Percentiles rank a stretch among this genome's conserved stretches.
Conservation (phyloP, 306 rosid genomes). For the Medicago arabica region DNA sequence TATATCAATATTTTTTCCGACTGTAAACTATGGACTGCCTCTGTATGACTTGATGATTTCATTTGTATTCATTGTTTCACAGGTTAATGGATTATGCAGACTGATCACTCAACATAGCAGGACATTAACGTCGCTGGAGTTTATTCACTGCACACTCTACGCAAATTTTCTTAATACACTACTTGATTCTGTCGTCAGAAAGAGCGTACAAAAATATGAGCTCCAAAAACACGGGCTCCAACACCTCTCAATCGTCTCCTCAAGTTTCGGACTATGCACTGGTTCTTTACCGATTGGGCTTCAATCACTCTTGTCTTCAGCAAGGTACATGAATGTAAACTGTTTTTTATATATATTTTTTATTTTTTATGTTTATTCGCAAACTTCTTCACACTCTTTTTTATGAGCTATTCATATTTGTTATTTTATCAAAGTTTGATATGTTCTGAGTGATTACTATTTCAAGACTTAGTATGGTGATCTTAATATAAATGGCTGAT, state of each 20-base stretch:
- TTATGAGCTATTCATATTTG: not conserved
- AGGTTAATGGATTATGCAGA: constrained; percentile 82
- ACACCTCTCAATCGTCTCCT: constrained; percentile 67
- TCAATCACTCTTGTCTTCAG: constrained; percentile 69
- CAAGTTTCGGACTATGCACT: constrained; percentile 55
- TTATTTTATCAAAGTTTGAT: constrained; percentile 20
- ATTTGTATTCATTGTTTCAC: constrained; percentile 40
- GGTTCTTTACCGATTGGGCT: constrained; percentile 71
- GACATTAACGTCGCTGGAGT: constrained; percentile 76
- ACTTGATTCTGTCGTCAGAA: constrained; percentile 58
- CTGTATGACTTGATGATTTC: constrained; percentile 47
- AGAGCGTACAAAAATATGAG: constrained; percentile 16
- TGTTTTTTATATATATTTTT: too few relatives aligned
- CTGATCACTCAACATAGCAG: constrained; percentile 73
- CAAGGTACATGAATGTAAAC: constrained; percentile 61
- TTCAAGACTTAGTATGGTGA: constrained; percentile 27
- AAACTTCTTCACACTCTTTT: constrained; percentile 13
- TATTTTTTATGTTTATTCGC: constrained; percentile 23
- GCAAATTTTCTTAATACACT: constrained; percentile 57
- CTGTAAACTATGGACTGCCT: constrained; percentile 29
- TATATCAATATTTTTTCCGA: constrained; percentile 24
- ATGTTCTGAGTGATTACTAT: constrained; percentile 19
- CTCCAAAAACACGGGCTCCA: constrained; percentile 63
- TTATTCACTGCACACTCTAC: constrained; percentile 75
- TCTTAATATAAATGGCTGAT: constrained; percentile 35